phyloP scores from a whole-genome alignment of 768 basidiomycete genomes.

The Nevesoporus exiguus region DNA sequence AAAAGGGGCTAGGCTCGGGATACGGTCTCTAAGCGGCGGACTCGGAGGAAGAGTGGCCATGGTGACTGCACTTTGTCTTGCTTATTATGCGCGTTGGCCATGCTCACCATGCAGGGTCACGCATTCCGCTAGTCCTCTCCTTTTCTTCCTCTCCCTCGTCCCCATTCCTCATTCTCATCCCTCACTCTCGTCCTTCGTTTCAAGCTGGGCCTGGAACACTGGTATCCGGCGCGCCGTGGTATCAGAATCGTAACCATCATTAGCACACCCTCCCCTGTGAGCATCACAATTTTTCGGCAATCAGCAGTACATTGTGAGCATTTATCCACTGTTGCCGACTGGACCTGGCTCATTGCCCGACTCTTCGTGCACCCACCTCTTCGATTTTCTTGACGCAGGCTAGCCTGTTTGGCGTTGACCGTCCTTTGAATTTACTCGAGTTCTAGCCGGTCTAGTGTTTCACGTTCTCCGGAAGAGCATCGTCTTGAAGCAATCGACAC shows the following conservation, averaged over 20 bases:
- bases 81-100: background rate
- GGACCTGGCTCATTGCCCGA: background rate
- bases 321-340: constrained; percentile 9
- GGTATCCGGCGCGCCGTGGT: background rate
- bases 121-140: background rate
- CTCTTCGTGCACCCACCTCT: background rate
- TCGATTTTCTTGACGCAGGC: constrained; percentile 36
- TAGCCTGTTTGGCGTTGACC: constrained; percentile 64
- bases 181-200: background rate
- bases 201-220: background rate
- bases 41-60: background rate
- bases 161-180: background rate
- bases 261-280: background rate
- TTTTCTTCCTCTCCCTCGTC: background rate
- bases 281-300: background rate
- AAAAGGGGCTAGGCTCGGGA: background rate
- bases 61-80: background rate
- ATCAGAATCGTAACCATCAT: constrained; percentile 4
- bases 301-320: constrained; percentile 1
- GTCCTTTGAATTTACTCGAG: constrained; percentile 44
- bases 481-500: constrained; percentile 13
- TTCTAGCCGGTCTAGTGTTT: constrained; percentile 41
- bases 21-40: background rate
- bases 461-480: constrained; percentile 54
- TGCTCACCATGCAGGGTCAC: background rate